Evolutionary conservation across 2,329 filamentous ascomycete genomes (phyloP), one percentile per base, ranked within the genome.

Genomic region (Ceratocystis huliohia): DNA sequence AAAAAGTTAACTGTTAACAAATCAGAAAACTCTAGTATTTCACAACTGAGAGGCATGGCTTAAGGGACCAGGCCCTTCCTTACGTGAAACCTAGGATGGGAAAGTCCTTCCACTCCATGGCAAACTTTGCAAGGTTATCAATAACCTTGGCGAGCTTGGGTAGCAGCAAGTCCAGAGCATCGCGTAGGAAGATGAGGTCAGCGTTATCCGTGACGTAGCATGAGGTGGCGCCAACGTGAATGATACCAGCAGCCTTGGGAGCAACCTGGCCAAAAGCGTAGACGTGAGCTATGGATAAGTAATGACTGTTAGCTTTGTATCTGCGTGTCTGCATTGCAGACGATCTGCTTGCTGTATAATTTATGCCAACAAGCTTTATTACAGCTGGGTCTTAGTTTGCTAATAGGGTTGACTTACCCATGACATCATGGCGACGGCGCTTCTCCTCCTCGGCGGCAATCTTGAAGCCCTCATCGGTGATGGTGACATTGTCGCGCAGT

Each of bases 101-200:
- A 28, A 68, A 66, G 69, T 83, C 80, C 76, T 91, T 91, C 79
- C 86, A 86, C 73, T 91, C 74, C 68, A 86, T 74, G 4, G 91
- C 88, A 74, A 96, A 94, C 41, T 80, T 74, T 28, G 82, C 80
- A 33, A 96, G 80, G 75, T 91, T 91, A 69, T 83, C 78, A 70
- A 96, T 87, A 66, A 91, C 87, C 71, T 85, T 89, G 64, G 90
- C 89, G 5, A 96, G 76, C 76, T 92, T 95, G 45, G 84, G 84
- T 7, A 88, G 78, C 3, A 96, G 74, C n/a, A 96, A 77, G 70
- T 93, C 84, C 66, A 96, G 78, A 5, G 84, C 91, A 41, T 77
- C 72, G 4, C 71, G 71, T 67, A 75, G 82, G 72, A 95, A 84
- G 69, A 95, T 90, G 45, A 93, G 77, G 71, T 93, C 89, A 1